Conservation (phyloP, 805 yeast species). For the Kluyveromyces lactis region DNA sequence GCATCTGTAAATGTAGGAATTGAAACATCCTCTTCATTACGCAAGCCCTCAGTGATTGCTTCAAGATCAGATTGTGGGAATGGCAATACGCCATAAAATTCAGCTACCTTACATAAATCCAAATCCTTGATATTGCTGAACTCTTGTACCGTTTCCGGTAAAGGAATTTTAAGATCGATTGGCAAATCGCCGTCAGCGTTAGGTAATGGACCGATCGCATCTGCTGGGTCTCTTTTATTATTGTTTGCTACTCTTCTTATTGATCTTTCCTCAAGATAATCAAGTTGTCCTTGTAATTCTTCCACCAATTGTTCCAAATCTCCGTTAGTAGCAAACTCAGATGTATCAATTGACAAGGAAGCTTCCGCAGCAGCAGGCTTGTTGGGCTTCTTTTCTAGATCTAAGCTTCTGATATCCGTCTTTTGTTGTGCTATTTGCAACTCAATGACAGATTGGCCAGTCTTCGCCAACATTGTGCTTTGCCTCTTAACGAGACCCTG, state of each 20-base stretch:
- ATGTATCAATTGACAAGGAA: too few relatives aligned
- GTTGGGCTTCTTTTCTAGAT: conserved; percentile 10
- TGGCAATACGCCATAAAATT: conserved; percentile 73
- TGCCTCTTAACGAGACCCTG: conserved; percentile 55
- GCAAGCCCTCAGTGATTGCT: conserved; percentile 39
- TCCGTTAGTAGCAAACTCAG: conserved; percentile 67
- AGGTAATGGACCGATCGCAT: conserved; percentile 57
- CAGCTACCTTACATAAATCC: conserved; percentile 45
- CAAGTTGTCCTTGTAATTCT: conserved; percentile 84
- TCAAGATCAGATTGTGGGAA: conserved; percentile 45
- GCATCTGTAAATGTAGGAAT: conserved; percentile 28
- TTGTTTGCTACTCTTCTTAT: conserved; percentile 64
- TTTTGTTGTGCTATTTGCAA: conserved; percentile 54
- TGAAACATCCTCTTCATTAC: conserved; percentile 35
- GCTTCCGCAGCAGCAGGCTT: conserved; percentile 10
- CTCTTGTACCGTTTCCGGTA: conserved; percentile 52
- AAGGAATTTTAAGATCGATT: conserved; percentile 28
- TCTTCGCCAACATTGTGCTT: conserved; percentile 53
- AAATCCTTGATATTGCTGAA: conserved; percentile 41
- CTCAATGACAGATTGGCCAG: conserved; percentile 72
- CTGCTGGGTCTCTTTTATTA: conserved; percentile 34
- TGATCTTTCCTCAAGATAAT: conserved; percentile 66
- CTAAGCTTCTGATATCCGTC: conserved; percentile 27
- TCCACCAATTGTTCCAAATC: conserved; percentile 82
- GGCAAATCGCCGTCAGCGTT: conserved; percentile 75